These are phyloP conservation scores for Amaranthus cruentus DNA, from an alignment of 148 eudicot genomes.

Conservation along the genomic window DNA sequence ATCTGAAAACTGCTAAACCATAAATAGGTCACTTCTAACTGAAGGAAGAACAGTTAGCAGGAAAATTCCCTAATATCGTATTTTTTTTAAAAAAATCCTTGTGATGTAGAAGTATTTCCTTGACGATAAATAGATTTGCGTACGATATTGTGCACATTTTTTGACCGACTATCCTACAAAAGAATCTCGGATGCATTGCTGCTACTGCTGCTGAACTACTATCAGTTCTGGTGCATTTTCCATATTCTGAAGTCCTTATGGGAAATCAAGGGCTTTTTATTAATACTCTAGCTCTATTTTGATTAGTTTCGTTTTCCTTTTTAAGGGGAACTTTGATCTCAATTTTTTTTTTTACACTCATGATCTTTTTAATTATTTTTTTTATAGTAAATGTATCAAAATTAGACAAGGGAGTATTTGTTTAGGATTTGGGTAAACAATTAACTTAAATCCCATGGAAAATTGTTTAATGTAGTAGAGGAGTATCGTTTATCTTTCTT, in stretches of 20 bases:
- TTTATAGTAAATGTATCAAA: no score
- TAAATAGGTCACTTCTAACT: no score
- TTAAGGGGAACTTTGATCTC: neutral
- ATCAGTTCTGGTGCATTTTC: neutral
- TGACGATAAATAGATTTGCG: conserved; percentile 70
- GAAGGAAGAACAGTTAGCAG: no score
- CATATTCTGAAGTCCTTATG: neutral
- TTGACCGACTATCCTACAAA: conserved; percentile 22
- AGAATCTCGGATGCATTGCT: neutral
- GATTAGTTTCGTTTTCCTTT: neutral
- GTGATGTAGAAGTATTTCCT: conserved; percentile 32
- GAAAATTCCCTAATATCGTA: no score
- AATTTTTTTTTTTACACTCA: no score
- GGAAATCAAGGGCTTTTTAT: neutral
- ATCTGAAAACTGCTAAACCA: neutral
- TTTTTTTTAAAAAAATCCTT: no score
- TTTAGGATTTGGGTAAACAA: no score
- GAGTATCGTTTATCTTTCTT: no score
- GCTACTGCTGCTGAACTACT: neutral
- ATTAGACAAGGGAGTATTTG: no score
- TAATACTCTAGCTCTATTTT: conserved; percentile 2
- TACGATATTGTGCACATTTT: conserved; percentile 93
- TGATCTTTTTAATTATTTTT: no score
- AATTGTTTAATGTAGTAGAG: no score
- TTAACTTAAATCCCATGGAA: no score